Base-by-base conservation (phyloP, 129 eudicot genomes). In the Apium graveolens region DNA sequence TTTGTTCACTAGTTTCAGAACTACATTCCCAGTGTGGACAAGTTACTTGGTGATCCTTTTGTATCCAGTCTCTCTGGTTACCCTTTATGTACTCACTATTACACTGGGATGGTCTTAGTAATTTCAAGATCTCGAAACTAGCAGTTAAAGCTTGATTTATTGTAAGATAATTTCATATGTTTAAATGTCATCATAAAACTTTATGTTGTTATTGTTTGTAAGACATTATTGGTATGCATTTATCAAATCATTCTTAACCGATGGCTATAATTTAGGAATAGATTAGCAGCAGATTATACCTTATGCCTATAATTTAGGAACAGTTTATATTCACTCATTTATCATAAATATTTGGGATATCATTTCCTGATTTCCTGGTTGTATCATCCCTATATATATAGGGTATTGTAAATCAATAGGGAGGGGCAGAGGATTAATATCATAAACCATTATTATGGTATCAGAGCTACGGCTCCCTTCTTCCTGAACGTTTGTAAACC, bases 11-110 rank as follows among this genome's bases (percentile, higher is more conserved):
- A 90, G 85, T 77, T 78, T 85, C 20, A 75, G 91, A 34, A 90
- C 88, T 3, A 70, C 65, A 35, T 92, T 86, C 45, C 92, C 89
- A 9, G 86, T 85, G 16, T 92, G 92, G 97, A 83, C 96, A 17
- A 81, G 91, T 55, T 77, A 75, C 24, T 38, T 85, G 5, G 97
- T 86, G 20, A 86, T 86, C 44, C n/a, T 83, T 21, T 73, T 92
- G 27, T 89, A 90, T 76, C 96, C 92, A 16, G 32, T 73, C 42
- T 89, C 97, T 31, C 68, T 92, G 69, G 75, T 83, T 62, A 76
- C 86, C 77, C 80, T 86, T 34, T 92, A 92, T 78, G 78, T 92
- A 78, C 85, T 83, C 26, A 88, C 90, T 31, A 63, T 10, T 2
- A 78, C 82, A 73, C 79, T 74, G 34, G 92, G 87, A 37, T 91